phyloP scores from a whole-genome alignment of 1,284 basidiomycete genomes.

The Peniophora sp. region DNA sequence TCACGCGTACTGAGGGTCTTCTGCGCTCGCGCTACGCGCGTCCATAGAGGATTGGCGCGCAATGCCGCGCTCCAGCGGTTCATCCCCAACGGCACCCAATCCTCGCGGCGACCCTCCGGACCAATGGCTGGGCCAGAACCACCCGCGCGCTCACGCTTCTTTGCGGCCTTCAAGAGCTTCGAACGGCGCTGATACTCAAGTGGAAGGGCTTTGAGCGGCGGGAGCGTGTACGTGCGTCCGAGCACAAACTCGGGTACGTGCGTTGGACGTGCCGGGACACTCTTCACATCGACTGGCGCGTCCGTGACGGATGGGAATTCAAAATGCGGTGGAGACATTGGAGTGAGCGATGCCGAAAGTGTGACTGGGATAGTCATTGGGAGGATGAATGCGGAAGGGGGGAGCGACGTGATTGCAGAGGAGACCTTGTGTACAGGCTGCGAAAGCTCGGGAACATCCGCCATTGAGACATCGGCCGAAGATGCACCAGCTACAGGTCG shows the following conservation, averaged over 20 bases:
- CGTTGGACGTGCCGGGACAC: constrained; percentile 14
- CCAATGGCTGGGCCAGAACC: constrained; percentile 24
- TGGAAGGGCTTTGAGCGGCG: constrained; percentile 54
- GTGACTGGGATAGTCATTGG: constrained; percentile 8
- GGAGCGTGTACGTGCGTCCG: constrained; percentile 47
- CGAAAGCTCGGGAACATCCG: not conserved
- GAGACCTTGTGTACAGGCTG: not conserved
- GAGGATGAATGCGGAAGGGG: constrained; percentile 10
- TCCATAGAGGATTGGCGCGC: constrained; percentile 66
- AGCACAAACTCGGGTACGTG: constrained; percentile 20
- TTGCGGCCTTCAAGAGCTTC: constrained; percentile 44
- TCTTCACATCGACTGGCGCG: constrained; percentile 10
- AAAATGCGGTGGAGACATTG: constrained; percentile 11
- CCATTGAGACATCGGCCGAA: no score
- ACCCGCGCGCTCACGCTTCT: constrained; percentile 47
- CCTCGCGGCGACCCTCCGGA: constrained; percentile 44
- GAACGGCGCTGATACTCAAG: constrained; percentile 54
- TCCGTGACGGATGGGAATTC: constrained; percentile 7
- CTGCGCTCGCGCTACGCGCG: constrained; percentile 53
- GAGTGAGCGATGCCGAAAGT: constrained; percentile 9
- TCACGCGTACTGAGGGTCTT: constrained; percentile 74
- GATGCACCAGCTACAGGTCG: no score
- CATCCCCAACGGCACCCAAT: constrained; percentile 59
- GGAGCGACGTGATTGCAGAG: not conserved
- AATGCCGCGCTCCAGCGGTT: constrained; percentile 65